phyloP scores from a whole-genome alignment of 169 alveolate genomes.

The Plasmodium gallinaceum region DNA sequence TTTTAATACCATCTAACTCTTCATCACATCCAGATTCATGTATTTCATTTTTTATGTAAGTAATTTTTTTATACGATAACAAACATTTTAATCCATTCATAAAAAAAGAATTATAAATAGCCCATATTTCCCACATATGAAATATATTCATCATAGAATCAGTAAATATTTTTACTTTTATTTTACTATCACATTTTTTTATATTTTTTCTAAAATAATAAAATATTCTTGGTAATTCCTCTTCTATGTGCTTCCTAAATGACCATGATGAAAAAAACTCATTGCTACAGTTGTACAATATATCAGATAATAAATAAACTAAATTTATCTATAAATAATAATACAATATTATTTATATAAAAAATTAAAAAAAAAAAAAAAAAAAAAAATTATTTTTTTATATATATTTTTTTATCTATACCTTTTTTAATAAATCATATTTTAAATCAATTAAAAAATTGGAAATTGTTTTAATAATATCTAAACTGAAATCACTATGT shows the following conservation, averaged over 20 bases:
- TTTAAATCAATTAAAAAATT: conserved; percentile 48
- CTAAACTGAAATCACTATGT: conserved; percentile 68
- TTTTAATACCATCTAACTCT: conserved; percentile 52
- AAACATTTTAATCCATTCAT: conserved; percentile 68
- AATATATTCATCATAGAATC: conserved; percentile 51
- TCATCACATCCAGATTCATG: conserved; percentile 25
- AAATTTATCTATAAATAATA: conserved; percentile 77
- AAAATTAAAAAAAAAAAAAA: neutral
- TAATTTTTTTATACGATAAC: conserved; percentile 38
- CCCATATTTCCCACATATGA: conserved; percentile 60
- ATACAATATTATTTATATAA: neutral
- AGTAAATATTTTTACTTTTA: conserved; percentile 38
- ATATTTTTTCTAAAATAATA: conserved; percentile 76
- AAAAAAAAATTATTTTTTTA: neutral
- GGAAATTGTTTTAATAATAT: conserved; percentile 49
- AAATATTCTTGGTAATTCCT: conserved; percentile 79
- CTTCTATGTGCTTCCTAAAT: conserved; percentile 80
- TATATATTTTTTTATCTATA: conserved; percentile 1
- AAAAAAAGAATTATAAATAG: conserved; percentile 33
- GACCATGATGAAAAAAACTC: conserved; percentile 83
- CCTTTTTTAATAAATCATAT: conserved; percentile 72
- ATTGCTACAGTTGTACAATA: conserved; percentile 81
- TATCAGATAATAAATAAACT: conserved; percentile 82
- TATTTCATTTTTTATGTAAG: conserved; percentile 45
- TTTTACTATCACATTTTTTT: conserved; percentile 63